Conservation (phyloP, 768 basidiomycete species). For the Termitomyces sp. region DNA sequence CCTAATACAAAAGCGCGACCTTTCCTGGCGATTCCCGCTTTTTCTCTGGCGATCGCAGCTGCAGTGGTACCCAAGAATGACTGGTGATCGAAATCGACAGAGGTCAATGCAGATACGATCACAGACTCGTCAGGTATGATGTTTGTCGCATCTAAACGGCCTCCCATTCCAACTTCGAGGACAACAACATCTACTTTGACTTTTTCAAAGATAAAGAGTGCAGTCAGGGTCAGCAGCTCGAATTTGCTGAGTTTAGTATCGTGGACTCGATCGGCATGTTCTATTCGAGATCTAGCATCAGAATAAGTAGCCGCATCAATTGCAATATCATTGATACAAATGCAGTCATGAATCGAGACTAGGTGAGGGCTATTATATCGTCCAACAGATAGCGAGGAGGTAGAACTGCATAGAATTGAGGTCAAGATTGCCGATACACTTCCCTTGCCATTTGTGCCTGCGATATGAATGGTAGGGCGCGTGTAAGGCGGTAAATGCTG, state of each 20-base stretch:
- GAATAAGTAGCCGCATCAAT: slow-evolving; percentile 46
- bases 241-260: slow-evolving; percentile 59
- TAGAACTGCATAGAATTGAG: slow-evolving; percentile 58
- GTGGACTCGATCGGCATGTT: slow-evolving; percentile 37
- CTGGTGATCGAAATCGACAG: slow-evolving; percentile 92
- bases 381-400: slow-evolving; percentile 58
- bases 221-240: slow-evolving; percentile 81
- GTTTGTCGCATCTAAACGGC: slow-evolving; percentile 90
- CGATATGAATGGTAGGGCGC: slow-evolving; percentile 83
- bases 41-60: slow-evolving; percentile 71
- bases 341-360: slow-evolving; percentile 67
- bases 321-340: slow-evolving; percentile 56
- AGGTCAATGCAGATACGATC: slow-evolving; percentile 74
- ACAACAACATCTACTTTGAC: slow-evolving; percentile 73
- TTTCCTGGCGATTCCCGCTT: slow-evolving; percentile 70
- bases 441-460: slow-evolving; percentile 97
- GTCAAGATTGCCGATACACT: slow-evolving; percentile 82
- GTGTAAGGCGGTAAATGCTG: slow-evolving; percentile 52
- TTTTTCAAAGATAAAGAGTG: slow-evolving; percentile 69
- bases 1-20: slow-evolving; percentile 65
- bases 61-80: slow-evolving; percentile 79
- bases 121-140: slow-evolving; percentile 66
- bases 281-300: slow-evolving; percentile 38
- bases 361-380: slow-evolving; percentile 94
- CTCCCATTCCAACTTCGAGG: slow-evolving; percentile 95